These are phyloP conservation scores for Myxozyma neotropica DNA, from an alignment of 805 yeast species.

Conservation along the genomic window DNA sequence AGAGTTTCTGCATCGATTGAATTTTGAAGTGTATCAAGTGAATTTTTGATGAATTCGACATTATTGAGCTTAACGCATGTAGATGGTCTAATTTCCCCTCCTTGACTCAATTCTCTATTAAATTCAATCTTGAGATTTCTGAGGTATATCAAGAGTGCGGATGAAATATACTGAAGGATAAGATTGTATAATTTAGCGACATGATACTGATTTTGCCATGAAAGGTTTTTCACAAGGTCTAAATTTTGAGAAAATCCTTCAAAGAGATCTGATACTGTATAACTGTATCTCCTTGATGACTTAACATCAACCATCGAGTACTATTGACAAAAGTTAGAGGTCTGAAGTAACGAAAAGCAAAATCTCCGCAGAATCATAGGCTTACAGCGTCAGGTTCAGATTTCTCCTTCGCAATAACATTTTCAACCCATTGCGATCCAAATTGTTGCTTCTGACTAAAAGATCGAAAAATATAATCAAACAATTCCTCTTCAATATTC, in stretches of 20 bases:
- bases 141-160: constrained; percentile 56
- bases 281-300: constrained; percentile 45
- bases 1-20: constrained; percentile 60
- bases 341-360: neutral
- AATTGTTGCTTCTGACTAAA: constrained; percentile 51
- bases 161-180: constrained; percentile 64
- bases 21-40: constrained; percentile 54
- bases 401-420: constrained; percentile 43
- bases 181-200: constrained; percentile 62
- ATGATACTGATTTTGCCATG: constrained; percentile 70
- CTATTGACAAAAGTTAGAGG: neutral
- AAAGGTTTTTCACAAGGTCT: constrained; percentile 56
- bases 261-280: constrained; percentile 70
- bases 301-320: neutral
- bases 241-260: constrained; percentile 61
- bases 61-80: constrained; percentile 49
- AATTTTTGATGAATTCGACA: constrained; percentile 45
- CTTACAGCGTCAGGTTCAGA: neutral
- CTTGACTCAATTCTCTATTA: constrained; percentile 31
- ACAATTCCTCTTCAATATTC: constrained; percentile 60
- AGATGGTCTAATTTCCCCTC: neutral
- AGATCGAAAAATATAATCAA: constrained; percentile 49
- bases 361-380: too few species aligned
- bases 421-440: constrained; percentile 52
- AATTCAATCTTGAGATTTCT: constrained; percentile 36